Base-by-base conservation (phyloP, 1,139 yeast species). In the Lodderomyces margitis region DNA sequence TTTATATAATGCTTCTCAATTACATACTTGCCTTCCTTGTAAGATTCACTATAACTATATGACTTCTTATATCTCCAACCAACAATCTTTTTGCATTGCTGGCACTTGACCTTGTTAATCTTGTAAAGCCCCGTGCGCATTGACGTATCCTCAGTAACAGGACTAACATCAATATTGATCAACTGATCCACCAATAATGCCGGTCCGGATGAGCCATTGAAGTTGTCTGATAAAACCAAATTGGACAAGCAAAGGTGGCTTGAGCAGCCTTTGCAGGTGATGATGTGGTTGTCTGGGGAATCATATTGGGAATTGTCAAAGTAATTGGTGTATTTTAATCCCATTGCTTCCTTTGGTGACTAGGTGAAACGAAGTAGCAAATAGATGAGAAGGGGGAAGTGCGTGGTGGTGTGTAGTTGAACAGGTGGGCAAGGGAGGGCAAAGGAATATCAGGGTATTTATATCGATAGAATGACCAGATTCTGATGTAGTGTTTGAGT, bases 11-110 rank as follows among this genome's bases (percentile, higher is more conserved):
- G 44, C 40, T 62, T 66, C 62, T 87, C 95, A 56, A 87, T 79
- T 37, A 87, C 91, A 58, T 67, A 87, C 57, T 83, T 82, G 38
- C 89, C 88, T 57, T 82, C 92, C 58, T 88, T 87, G 59, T 87
- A 87, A 46, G 70, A 66, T 60, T 87, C 88, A 21, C 67, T 57
- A 40, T 64, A 62, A 36, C 69, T 66, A 47, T 68, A 78, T 10
- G 92, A 76, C 53, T 74, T 76, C 46, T 83, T 70, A 59, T 88
- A 88, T 50, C 74, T 77, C 96, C 96, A 87, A 8, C 96, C 96
- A 27, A 87, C 63, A 37, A 70, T 69, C 4, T 62, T 57, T 39
- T 66, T 61, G 58, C 96, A 87, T 53, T 81, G 87, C 46, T 74
- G 76, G 60, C 96, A 87, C 40, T 61, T 61, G 27, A 87, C 76